Evolutionary conservation across 208 protist genomes (phyloP).

Genomic region (Porcisia hertigi): DNA sequence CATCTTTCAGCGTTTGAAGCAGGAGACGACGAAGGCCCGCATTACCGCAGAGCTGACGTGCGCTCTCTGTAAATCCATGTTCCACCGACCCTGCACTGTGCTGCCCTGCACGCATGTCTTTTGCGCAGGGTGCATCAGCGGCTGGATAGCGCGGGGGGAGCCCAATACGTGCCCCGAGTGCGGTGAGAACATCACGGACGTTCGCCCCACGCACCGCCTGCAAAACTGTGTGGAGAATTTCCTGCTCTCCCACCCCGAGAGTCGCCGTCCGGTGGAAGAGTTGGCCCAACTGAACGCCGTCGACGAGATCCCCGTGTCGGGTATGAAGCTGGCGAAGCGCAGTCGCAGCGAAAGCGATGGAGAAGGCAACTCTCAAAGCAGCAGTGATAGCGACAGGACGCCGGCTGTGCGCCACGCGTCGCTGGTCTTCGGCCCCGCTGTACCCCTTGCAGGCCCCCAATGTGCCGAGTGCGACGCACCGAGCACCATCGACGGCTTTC

Average conservation of each 20-base stretch:
- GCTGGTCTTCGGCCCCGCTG: slow-evolving; percentile 3
- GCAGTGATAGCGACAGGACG: slow-evolving; percentile 10
- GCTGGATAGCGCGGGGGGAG: slow-evolving; percentile 41
- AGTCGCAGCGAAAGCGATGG: slow-evolving; percentile 28
- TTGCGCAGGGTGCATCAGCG: slow-evolving; percentile 82
- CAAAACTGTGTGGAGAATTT: slow-evolving; percentile 75
- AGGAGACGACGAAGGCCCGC: slow-evolving; percentile 32
- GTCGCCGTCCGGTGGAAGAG: slow-evolving; percentile 48
- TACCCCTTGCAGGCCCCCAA: slow-evolving; percentile 13
- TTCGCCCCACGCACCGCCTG: slow-evolving; percentile 83
- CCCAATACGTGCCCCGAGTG: slow-evolving; percentile 71
- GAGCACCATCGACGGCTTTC: slow-evolving; percentile 64
- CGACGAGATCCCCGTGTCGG: slow-evolving; percentile 62
- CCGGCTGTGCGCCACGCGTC: slow-evolving; percentile 6
- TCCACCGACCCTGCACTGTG: slow-evolving; percentile 72
- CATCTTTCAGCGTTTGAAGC: slow-evolving; percentile 62
- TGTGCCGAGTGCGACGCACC: slow-evolving; percentile 63
- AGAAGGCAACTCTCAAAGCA: slow-evolving; percentile 1
- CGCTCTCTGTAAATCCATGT: slow-evolving; percentile 64
- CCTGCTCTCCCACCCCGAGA: slow-evolving; percentile 40
- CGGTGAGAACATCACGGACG: slow-evolving; percentile 42
- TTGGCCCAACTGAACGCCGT: slow-evolving; percentile 36
- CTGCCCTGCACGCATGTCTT: slow-evolving; percentile 92
- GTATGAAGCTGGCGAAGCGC: slow-evolving; percentile 42
- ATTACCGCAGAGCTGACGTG: slow-evolving; percentile 80